A percentile compares a stretch with the other conserved stretches of the same genome.
Conservation (phyloP, 768 basidiomycete genomes). For the Kwoniella dendrophila region DNA sequence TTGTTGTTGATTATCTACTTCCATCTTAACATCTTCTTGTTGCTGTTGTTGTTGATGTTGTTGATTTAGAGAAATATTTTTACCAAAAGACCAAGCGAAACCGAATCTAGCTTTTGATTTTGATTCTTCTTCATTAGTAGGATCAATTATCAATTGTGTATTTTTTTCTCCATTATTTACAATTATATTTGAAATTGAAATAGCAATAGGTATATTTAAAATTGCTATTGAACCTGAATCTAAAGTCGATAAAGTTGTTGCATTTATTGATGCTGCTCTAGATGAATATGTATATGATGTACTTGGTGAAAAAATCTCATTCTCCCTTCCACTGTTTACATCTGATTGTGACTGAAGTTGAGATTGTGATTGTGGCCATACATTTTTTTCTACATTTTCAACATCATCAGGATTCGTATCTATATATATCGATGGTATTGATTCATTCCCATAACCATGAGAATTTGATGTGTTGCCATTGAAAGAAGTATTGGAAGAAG, state of each 20-base stretch:
- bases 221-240: conserved; percentile 53
- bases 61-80: conserved; percentile 21
- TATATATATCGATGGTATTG: conserved; percentile 1
- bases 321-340: conserved; percentile 5
- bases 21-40: conserved; percentile 26
- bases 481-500: conserved; percentile 28
- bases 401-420: conserved; percentile 6
- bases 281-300: conserved; percentile 30
- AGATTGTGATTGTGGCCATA: conserved; percentile 19
- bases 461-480: conserved; percentile 17
- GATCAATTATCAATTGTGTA: conserved; percentile 51
- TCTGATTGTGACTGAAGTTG: neutral
- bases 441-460: too few relatives aligned
- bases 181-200: conserved; percentile 33
- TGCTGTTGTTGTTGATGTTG: neutral
- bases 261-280: conserved; percentile 55
- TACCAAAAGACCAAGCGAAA: conserved; percentile 52
- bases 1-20: conserved; percentile 6
- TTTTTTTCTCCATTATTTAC: neutral
- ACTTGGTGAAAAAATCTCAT: conserved; percentile 8
- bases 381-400: conserved; percentile 9
- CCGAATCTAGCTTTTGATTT: conserved; percentile 36
- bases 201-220: conserved; percentile 47
- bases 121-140: conserved; percentile 49
- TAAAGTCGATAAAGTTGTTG: conserved; percentile 52